Evolutionary conservation across 805 yeast species (phyloP).

Genomic region (Vanderwaltozyma yarrowii): DNA sequence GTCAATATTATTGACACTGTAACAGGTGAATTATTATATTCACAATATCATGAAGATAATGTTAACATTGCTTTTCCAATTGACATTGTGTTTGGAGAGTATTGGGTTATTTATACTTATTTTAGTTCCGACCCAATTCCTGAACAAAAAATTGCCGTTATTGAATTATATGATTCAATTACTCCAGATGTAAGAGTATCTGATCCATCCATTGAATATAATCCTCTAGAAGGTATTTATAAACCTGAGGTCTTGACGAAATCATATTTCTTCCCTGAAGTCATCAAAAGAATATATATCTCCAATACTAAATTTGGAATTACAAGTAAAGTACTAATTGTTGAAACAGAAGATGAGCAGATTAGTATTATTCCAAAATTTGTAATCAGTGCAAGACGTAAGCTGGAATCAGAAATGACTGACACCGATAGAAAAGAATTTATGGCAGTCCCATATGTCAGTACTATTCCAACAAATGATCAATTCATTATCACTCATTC

Average conservation of each 20-base stretch:
- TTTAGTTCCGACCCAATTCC: slow-evolving; percentile 40
- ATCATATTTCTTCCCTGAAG: slow-evolving; percentile 54
- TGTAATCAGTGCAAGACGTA: slow-evolving; percentile 59
- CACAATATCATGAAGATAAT: slow-evolving; percentile 34
- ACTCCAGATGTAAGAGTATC: slow-evolving; percentile 38
- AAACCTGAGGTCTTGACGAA: slow-evolving; percentile 43
- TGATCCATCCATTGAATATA: slow-evolving; percentile 5
- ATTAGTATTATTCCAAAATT: slow-evolving; percentile 62
- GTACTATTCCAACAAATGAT: slow-evolving; percentile 45
- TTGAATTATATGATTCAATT: slow-evolving; percentile 70
- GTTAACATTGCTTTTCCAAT: slow-evolving; percentile 35
- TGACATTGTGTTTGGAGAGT: slow-evolving; percentile 59
- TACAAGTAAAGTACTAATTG: slow-evolving; percentile 53
- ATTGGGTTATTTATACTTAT: slow-evolving; percentile 70
- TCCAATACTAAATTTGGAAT: slow-evolving; percentile 57
- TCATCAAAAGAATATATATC: slow-evolving; percentile 41
- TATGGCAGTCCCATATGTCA: slow-evolving; percentile 53
- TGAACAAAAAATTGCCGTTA: slow-evolving; percentile 50
- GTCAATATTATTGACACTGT: slow-evolving; percentile 55
- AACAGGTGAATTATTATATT: slow-evolving; percentile 53
- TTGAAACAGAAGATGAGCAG: slow-evolving; percentile 50
- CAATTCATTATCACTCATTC: slow-evolving; percentile 41
- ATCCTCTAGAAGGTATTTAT: slow-evolving; percentile 15
- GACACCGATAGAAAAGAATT: slow-evolving; percentile 47
- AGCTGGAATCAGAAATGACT: slow-evolving; percentile 43